A percentile compares a stretch with the other conserved stretches of the same genome.
Evolutionary conservation across 768 basidiomycete genomes (phyloP).

Genomic region (Phlebiopsis gigantea): DNA sequence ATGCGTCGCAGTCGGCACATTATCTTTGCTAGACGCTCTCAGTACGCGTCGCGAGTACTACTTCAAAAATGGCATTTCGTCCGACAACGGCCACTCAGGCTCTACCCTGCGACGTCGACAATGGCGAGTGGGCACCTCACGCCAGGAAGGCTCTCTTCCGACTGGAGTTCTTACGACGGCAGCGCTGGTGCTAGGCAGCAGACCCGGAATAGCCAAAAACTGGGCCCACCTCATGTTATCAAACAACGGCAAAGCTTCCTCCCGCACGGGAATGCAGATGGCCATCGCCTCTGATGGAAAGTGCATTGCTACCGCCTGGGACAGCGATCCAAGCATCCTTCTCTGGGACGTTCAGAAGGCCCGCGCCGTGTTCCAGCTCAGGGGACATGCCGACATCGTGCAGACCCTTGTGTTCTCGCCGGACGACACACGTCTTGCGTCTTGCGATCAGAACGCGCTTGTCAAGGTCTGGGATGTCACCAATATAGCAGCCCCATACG

Average conservation of each 20-base stretch:
- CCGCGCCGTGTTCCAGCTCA: neutral
- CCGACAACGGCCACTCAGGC: too few relatives aligned
- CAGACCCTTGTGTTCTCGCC: conserved; percentile 21
- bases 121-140: too few relatives aligned
- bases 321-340: neutral
- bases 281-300: neutral
- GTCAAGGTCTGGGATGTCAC: conserved; percentile 17
- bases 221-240: neutral
- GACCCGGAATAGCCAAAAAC: neutral
- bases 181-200: neutral
- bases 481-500: neutral
- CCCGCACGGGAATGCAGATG: neutral
- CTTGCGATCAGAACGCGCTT: conserved; percentile 17
- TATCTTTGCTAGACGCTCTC: neutral
- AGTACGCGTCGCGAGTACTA: neutral
- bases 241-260: neutral
- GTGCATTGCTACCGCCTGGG: neutral
- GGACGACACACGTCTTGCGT: conserved; percentile 19
- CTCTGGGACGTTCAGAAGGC: neutral
- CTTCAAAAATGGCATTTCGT: too few relatives aligned
- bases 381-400: conserved; percentile 11
- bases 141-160: neutral
- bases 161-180: neutral
- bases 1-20: neutral
- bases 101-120: too few relatives aligned